Percentiles rank a stretch among this genome's conserved stretches.
phyloP scores from a whole-genome alignment of 257 asterid genomes.

The Cinchona pubescens region DNA sequence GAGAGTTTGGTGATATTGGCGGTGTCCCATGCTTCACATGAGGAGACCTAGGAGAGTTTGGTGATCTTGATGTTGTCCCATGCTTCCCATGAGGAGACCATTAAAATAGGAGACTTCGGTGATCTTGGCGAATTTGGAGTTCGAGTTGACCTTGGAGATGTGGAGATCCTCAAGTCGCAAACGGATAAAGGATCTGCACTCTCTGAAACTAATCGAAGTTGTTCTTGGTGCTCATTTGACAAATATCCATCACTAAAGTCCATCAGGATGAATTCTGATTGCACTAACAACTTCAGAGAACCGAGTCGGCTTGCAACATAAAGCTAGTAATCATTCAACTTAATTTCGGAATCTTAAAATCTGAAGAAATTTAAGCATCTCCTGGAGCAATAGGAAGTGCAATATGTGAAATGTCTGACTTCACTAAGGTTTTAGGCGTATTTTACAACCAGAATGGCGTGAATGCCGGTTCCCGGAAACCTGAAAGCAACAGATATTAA shows the following conservation, averaged over 20 bases:
- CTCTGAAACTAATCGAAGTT: conserved; percentile 43
- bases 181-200: conserved; percentile 54
- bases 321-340: conserved; percentile 2
- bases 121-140: conserved; percentile 20
- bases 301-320: background rate
- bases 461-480: background rate
- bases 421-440: background rate
- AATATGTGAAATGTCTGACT: background rate
- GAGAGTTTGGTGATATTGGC: conserved; percentile 34
- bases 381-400: background rate
- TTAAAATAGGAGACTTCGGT: conserved; percentile 33
- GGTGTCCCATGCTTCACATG: background rate
- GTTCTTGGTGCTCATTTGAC: conserved; percentile 64
- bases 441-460: background rate
- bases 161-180: conserved; percentile 38
- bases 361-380: background rate
- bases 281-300: conserved; percentile 4
- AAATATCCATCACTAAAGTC: conserved; percentile 38
- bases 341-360: background rate
- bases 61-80: no score
- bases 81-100: conserved; percentile 39
- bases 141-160: conserved; percentile 48
- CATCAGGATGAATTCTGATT: conserved; percentile 23
- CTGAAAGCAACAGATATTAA: background rate
- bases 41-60: conserved; percentile 41